Percentiles rank a stretch among this genome's conserved stretches.
Evolutionary conservation across 805 yeast species (phyloP).

Genomic region (Metschnikowia continentalis): DNA sequence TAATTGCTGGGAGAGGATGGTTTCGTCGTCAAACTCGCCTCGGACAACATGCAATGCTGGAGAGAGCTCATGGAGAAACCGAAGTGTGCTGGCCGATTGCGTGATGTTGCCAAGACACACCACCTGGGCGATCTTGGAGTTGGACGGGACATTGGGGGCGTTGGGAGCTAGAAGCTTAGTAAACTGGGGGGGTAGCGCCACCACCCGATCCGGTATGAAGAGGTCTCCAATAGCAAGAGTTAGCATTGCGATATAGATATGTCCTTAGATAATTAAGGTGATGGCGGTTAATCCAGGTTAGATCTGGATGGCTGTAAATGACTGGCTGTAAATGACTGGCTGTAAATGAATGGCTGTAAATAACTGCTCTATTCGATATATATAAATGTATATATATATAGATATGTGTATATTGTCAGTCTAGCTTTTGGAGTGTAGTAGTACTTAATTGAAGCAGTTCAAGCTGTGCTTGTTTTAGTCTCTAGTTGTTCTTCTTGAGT

Average conservation of each 20-base stretch:
- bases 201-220: slow-evolving; percentile 82
- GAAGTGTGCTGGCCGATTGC: slow-evolving; percentile 56
- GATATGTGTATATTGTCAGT: too few species aligned
- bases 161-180: slow-evolving; percentile 72
- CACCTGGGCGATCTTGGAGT: slow-evolving; percentile 75
- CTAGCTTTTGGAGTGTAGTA: too few species aligned
- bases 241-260: slow-evolving; percentile 23
- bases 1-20: slow-evolving; percentile 32
- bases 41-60: slow-evolving; percentile 70
- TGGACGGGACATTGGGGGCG: slow-evolving; percentile 32
- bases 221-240: slow-evolving; percentile 82
- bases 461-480: too few species aligned
- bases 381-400: too few species aligned
- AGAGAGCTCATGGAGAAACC: slow-evolving; percentile 64
- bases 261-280: too few species aligned
- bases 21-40: slow-evolving; percentile 72
- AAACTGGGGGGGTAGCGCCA: slow-evolving; percentile 60
- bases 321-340: too few species aligned
- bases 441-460: too few species aligned
- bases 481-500: too few species aligned
- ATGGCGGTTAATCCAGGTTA: too few species aligned
- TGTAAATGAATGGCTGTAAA: too few species aligned
- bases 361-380: too few species aligned
- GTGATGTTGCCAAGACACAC: slow-evolving; percentile 82
- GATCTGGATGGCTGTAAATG: too few species aligned